Evolutionary conservation across 1,139 yeast genomes (phyloP).

Genomic region (Nakaseomyces nivariensis): DNA sequence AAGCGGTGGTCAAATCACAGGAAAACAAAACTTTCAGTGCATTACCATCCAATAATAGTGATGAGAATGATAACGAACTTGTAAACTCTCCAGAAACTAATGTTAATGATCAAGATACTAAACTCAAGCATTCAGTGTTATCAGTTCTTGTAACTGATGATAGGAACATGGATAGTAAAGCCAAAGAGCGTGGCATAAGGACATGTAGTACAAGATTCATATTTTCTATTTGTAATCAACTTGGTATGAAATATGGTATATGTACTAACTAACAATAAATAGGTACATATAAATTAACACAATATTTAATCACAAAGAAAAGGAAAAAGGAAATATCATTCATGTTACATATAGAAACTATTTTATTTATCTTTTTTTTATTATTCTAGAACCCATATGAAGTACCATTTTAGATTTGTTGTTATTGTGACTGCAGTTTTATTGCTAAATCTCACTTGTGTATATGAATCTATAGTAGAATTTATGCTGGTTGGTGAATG

Average conservation of each 20-base stretch:
- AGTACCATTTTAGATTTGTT: neutral
- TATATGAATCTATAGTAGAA: neutral
- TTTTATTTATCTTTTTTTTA: neutral
- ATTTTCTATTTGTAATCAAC: constrained; percentile 25
- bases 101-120: neutral
- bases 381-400: constrained; percentile 5
- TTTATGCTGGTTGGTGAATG: neutral
- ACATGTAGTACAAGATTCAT: constrained; percentile 28
- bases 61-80: too few species aligned
- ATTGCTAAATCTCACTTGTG: neutral
- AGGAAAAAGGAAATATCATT: neutral
- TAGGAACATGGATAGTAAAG: constrained; percentile 57
- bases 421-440: neutral
- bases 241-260: constrained; percentile 3
- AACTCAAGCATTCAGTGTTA: constrained; percentile 38
- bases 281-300: neutral
- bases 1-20: constrained; percentile 29
- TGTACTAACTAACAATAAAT: constrained; percentile 1
- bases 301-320: neutral
- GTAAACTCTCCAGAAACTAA: too few species aligned
- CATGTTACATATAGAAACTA: neutral
- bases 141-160: constrained; percentile 62
- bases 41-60: constrained; percentile 1
- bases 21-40: constrained; percentile 13
- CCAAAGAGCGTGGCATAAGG: constrained; percentile 47